Evolutionary conservation across 768 basidiomycete genomes (phyloP), one percentile per base, ranked within the genome.

Genomic region (Suillus luteus): DNA sequence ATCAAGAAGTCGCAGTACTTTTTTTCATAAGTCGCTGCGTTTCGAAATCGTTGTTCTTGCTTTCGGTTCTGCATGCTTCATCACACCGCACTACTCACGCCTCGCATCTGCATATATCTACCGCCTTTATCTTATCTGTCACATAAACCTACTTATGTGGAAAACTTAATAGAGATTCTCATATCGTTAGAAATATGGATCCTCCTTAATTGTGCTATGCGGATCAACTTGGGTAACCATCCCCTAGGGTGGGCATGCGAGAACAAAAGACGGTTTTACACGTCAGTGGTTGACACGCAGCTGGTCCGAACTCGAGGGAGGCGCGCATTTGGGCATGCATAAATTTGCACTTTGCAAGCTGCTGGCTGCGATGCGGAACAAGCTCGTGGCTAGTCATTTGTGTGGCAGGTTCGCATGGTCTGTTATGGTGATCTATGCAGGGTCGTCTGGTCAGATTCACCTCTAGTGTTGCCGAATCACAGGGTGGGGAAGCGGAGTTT

Each of bases 1-100:
- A 95, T 98, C 77, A 90, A 90, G 73, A 77, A 86, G 63, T 93
- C 91, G 49, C 81, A 83, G 43, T 99, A 98, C 77, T 99, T 99
- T 85, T 99, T 98, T 83, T 96, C 95, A 49, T 97, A 85, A 37
- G 19, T 33, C 31, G 38, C 17, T 7, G 41, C 14, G 17, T 27
- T 58, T 58, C n/a, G n/a, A n/a, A n/a, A n/a, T n/a, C 3, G 24
- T 24, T 58, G 57, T 58, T 40, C 24, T 57, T 40, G 55, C 40
- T 57, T 57, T 57, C 40, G 11, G 10, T 35, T 17, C 57, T 17
- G 40, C 40, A 57, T 58, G 17, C 40, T 41, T 58, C 40, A 58
- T 41, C 15, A 17, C 24, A 5, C 41, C 40, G 40, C 38, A 41
- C 33, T 54, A 54, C 19, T 5, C 17, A 58, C 57, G 19, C 40